Evolutionary conservation across 208 protist species (phyloP), one percentile per base, ranked within the genome.

Genomic region (Angomonas ambiguus): DNA sequence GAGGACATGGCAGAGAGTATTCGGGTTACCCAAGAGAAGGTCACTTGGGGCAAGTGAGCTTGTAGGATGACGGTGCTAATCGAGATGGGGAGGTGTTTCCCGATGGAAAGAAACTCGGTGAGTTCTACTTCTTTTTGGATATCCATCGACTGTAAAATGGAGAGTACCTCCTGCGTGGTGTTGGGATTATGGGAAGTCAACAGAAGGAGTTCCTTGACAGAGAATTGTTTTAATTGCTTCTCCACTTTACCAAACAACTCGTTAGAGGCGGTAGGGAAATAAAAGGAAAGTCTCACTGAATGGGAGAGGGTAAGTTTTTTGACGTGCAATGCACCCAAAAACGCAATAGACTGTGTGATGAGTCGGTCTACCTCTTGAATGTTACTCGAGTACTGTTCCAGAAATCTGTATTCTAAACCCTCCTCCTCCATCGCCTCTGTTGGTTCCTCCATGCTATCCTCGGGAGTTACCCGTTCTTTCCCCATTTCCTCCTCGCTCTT

Each of bases 21-120:
- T 2, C 90, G 87, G 0, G 79, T 84, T 22, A 76, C 76, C 81
- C 77, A 91, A 16, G 82, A 73, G 68, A 92, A 84, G 13, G 58
- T 79, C 28, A 93, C 61, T 20, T 28, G 63, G 2, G 78, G 77
- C 28, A 87, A 57, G 61, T 90, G 81, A 30, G 79, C 79, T 11
- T 69, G 49, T 25, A 91, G 65, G 5, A 95, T 59, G 5, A 71
- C 64, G 27, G 65, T 73, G 57, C 67, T 79, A 20, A 95, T 69
- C 2, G n/a, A 4, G 85, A 90, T 87, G 3, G 90, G 90, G 18
- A 93, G 58, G 28, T 57, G 71, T 41, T 81, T 77, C 5, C 77
- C 72, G 0, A 85, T 49, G 11, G 77, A 63, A 27, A 88, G 51
- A 72, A 81, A 88, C n/a, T 88, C 82, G 51, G 51, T 69, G 11